Percentiles rank a stretch among this genome's conserved stretches.
Evolutionary conservation across 2,329 filamentous ascomycete species (phyloP).

Genomic region (Fusarium caatingaense): DNA sequence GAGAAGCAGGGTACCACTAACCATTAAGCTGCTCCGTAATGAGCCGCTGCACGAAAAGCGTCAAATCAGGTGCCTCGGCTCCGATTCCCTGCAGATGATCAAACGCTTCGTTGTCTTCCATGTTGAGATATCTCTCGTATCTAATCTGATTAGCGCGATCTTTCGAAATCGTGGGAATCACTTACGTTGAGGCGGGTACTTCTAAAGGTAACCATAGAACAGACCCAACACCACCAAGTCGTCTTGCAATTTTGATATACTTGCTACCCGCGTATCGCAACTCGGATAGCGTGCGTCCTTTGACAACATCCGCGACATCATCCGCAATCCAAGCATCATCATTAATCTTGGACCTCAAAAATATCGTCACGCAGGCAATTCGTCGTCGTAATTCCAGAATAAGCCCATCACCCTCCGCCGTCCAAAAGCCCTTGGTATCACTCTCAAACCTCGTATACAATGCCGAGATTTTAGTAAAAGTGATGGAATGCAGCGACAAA

Average conservation of each 20-base stretch:
- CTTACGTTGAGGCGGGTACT: slow-evolving; percentile 51
- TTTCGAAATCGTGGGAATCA: neutral
- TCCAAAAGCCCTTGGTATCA: slow-evolving; percentile 46
- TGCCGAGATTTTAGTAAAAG: slow-evolving; percentile 21
- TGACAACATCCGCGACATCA: slow-evolving; percentile 35
- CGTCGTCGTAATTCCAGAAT: slow-evolving; percentile 46
- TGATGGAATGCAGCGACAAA: slow-evolving; percentile 36
- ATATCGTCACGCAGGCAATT: slow-evolving; percentile 47
- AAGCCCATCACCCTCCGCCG: slow-evolving; percentile 1
- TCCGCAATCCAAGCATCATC: slow-evolving; percentile 34
- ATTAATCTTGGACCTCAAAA: slow-evolving; percentile 46
- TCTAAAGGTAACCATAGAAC: slow-evolving; percentile 50
- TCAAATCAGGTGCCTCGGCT: slow-evolving; percentile 24
- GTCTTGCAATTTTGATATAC: slow-evolving; percentile 50
- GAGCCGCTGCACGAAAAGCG: slow-evolving; percentile 40
- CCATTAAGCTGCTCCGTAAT: slow-evolving; percentile 39
- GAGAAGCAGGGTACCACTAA: neutral
- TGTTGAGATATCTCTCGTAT: slow-evolving; percentile 51
- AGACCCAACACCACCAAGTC: slow-evolving; percentile 46
- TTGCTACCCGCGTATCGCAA: slow-evolving; percentile 50
- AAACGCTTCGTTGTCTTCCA: slow-evolving; percentile 50
- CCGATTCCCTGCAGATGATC: slow-evolving; percentile 43
- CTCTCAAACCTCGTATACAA: slow-evolving; percentile 23
- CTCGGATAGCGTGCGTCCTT: slow-evolving; percentile 42
- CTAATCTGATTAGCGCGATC: slow-evolving; percentile 14